Percentiles rank a stretch among this genome's conserved stretches.
Evolutionary conservation across 2,329 filamentous ascomycete genomes (phyloP).

Genomic region (Hypoxylon sp.): DNA sequence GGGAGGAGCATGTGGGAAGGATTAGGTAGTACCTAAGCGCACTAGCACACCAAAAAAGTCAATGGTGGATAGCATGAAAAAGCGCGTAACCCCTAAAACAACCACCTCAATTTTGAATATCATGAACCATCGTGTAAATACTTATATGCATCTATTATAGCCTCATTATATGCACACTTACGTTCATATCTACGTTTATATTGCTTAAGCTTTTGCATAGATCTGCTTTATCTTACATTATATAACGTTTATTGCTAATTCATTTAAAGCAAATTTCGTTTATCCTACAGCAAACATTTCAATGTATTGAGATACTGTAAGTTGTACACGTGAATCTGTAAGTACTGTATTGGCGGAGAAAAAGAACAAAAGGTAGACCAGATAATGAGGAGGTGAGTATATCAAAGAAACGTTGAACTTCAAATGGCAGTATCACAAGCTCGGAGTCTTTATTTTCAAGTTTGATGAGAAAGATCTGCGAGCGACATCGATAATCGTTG

Average conservation of each 20-base stretch:
- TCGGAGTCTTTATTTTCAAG: conserved; percentile 36
- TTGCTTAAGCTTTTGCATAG: background rate
- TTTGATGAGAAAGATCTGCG: conserved; percentile 38
- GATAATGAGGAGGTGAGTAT: conserved; percentile 6
- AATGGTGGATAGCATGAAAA: background rate
- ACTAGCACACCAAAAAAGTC: too few species aligned
- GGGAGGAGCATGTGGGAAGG: conserved; percentile 3
- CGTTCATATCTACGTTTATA: background rate
- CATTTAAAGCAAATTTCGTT: background rate
- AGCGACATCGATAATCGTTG: conserved; percentile 28
- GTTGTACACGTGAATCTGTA: background rate
- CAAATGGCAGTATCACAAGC: conserved; percentile 23
- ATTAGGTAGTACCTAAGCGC: too few species aligned
- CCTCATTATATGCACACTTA: background rate
- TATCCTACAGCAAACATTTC: background rate
- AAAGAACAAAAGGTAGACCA: conserved; percentile 1
- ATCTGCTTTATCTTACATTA: background rate
- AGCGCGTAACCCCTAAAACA: conserved; percentile 4
- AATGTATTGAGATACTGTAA: background rate
- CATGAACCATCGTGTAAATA: background rate
- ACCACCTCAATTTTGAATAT: conserved; percentile 7
- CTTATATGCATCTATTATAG: background rate
- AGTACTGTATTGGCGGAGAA: background rate
- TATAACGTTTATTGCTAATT: background rate
- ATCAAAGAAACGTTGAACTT: conserved; percentile 27